These are phyloP conservation scores for Blastosporella zonata DNA, from an alignment of 1,284 basidiomycete genomes.

Conservation along the genomic window DNA sequence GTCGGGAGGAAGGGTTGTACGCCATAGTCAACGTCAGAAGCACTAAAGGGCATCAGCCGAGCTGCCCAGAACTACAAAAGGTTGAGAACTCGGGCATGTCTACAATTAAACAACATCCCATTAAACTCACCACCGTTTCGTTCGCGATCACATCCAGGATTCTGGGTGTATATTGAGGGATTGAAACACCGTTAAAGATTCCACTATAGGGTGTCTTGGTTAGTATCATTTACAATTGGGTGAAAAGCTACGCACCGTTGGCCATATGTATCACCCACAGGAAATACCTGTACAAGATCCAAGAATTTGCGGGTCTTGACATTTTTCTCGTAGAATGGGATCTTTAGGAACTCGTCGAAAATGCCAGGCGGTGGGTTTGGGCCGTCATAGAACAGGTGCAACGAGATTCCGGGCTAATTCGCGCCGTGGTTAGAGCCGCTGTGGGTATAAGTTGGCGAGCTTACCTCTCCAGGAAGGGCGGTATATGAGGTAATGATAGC, in stretches of 20 bases:
- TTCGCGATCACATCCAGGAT: constrained; percentile 46
- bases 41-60: constrained; percentile 26
- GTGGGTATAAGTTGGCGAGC: constrained; percentile 19
- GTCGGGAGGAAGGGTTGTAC: constrained; percentile 47
- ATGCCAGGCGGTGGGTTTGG: constrained; percentile 45
- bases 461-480: constrained; percentile 38
- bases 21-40: constrained; percentile 44
- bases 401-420: constrained; percentile 31
- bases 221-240: not conserved
- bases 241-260: constrained; percentile 32
- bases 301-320: constrained; percentile 37
- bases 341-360: constrained; percentile 45
- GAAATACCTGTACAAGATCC: constrained; percentile 39
- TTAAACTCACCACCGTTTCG: constrained; percentile 41
- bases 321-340: constrained; percentile 37
- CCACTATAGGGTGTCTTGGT: constrained; percentile 27
- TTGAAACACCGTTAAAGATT: constrained; percentile 47
- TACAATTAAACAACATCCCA: not conserved
- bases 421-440: not conserved
- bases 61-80: constrained; percentile 32
- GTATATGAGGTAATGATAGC: constrained; percentile 52
- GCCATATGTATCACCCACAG: constrained; percentile 37
- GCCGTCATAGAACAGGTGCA: constrained; percentile 51
- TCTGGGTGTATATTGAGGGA: constrained; percentile 36
- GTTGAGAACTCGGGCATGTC: not conserved